Evolutionary conservation across 805 yeast genomes (phyloP).

Genomic region (Cephaloascus fragrans): DNA sequence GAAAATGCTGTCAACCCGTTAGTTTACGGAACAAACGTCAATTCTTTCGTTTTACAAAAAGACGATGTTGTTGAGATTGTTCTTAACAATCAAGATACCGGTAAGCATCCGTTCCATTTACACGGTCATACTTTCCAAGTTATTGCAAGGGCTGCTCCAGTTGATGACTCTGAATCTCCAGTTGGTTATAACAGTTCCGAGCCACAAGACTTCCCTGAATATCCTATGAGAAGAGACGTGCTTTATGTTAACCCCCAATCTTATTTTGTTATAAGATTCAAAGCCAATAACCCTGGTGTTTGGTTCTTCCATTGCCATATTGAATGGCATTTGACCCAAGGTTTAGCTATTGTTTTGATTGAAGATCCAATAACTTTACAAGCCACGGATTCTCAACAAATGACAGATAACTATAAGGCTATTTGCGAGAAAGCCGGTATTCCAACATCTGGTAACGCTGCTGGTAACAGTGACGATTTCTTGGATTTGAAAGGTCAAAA

Average conservation of each 20-base stretch:
- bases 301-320: constrained; percentile 99
- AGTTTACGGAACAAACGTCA: constrained; percentile 74
- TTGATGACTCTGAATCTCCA: constrained; percentile 43
- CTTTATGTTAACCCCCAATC: constrained; percentile 76
- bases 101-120: constrained; percentile 95
- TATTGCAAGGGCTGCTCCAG: constrained; percentile 56
- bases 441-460: constrained; percentile 72
- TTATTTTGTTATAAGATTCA: constrained; percentile 76
- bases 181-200: constrained; percentile 44
- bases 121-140: constrained; percentile 92
- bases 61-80: constrained; percentile 70
- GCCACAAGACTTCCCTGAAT: constrained; percentile 48
- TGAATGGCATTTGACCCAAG: constrained; percentile 97
- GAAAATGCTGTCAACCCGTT: constrained; percentile 39
- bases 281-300: constrained; percentile 93
- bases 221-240: constrained; percentile 82
- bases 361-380: constrained; percentile 79
- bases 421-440: constrained; percentile 53
- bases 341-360: constrained; percentile 68
- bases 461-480: constrained; percentile 59
- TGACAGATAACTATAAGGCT: constrained; percentile 50
- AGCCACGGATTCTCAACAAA: constrained; percentile 33
- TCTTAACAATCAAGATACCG: constrained; percentile 79
- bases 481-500: constrained; percentile 68
- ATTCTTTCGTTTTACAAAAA: constrained; percentile 60